A percentile compares a stretch with the other conserved stretches of the same genome.
Evolutionary conservation across 2,329 filamentous ascomycete genomes (phyloP).

Genomic region (Ilyonectria robusta): DNA sequence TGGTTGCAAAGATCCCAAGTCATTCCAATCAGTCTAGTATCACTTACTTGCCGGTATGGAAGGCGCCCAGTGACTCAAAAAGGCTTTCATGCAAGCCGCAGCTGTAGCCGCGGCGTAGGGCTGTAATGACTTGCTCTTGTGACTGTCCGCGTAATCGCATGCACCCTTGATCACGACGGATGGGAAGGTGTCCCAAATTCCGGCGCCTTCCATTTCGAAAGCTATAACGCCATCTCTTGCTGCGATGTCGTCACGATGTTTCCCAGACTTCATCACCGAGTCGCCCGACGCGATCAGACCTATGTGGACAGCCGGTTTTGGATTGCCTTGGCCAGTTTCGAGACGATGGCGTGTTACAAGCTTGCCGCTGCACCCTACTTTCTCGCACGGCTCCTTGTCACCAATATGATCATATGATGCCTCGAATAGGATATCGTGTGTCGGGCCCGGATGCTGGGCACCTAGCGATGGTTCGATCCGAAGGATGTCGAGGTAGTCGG

Average conservation of each 20-base stretch:
- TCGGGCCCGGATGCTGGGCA: background rate
- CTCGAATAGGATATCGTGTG: background rate
- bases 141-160: conserved; percentile 57
- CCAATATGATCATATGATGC: background rate
- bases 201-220: conserved; percentile 55
- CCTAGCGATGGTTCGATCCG: background rate
- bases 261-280: conserved; percentile 54
- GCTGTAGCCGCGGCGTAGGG: conserved; percentile 33
- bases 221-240: conserved; percentile 43
- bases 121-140: conserved; percentile 48
- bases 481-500: background rate
- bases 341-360: background rate
- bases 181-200: conserved; percentile 51
- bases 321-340: conserved; percentile 3
- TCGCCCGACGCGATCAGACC: conserved; percentile 57
- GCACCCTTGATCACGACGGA: conserved; percentile 55
- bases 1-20: too few species aligned
- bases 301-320: conserved; percentile 39
- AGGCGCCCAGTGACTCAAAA: conserved; percentile 12
- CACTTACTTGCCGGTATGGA: background rate
- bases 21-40: too few species aligned
- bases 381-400: background rate
- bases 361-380: background rate
- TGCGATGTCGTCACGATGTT: conserved; percentile 53
- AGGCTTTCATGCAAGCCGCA: conserved; percentile 26